Conservation (phyloP, 2,329 filamentous ascomycete species). For the Fusarium camptoceras region DNA sequence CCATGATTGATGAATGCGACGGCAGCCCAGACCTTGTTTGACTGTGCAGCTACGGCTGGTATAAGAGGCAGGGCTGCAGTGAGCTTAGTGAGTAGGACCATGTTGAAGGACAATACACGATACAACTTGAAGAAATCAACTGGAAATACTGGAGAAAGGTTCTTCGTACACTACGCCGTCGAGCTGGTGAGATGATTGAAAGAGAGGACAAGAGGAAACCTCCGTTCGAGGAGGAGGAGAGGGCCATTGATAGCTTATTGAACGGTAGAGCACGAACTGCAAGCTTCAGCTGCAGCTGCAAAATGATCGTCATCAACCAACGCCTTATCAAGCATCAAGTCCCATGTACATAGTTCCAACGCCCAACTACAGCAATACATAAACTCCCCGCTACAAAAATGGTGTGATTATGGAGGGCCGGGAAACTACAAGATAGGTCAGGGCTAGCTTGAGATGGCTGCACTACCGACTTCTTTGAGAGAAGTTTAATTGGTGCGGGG, state of each 20-base stretch:
- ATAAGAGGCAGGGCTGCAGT: conserved; percentile 37
- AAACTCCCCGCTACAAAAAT: conserved; percentile 35
- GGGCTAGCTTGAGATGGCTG: conserved; percentile 25
- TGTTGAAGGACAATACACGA: conserved; percentile 17
- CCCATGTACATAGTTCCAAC: conserved; percentile 27
- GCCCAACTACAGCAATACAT: conserved; percentile 8
- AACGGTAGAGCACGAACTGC: conserved; percentile 15
- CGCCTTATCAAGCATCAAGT: conserved; percentile 29
- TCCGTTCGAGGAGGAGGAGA: conserved; percentile 9
- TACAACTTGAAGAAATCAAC: neutral
- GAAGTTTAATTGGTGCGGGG: conserved; percentile 37
- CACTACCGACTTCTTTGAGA: conserved; percentile 34
- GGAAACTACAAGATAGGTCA: conserved; percentile 29
- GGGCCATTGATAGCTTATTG: conserved; percentile 23
- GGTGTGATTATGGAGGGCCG: conserved; percentile 34
- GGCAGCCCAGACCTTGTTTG: conserved; percentile 61
- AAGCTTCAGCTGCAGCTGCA: conserved; percentile 30
- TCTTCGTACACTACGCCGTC: conserved; percentile 24
- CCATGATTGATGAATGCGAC: conserved; percentile 64
- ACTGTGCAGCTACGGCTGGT: conserved; percentile 47
- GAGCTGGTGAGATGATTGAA: conserved; percentile 21
- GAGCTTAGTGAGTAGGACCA: conserved; percentile 34
- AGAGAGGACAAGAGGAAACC: conserved; percentile 17
- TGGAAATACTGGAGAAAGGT: neutral
- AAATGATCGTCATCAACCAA: conserved; percentile 38